Conservation (phyloP, 345 rosid genomes). For the Citrus inodora region DNA sequence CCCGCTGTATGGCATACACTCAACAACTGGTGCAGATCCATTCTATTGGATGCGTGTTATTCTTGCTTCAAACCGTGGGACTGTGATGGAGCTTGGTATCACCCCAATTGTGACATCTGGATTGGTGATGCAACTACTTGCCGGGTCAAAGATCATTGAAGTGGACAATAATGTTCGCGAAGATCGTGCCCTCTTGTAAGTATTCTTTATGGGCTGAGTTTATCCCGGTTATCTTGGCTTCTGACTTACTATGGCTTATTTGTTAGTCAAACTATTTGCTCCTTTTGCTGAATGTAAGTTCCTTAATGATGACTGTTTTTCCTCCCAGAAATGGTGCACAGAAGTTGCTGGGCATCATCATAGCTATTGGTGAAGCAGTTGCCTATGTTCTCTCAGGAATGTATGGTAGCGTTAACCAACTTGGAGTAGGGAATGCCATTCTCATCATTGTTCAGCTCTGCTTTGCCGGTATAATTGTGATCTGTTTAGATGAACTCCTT, state of each 20-base stretch:
- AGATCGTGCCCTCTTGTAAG: slow-evolving; percentile 77
- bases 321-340: slow-evolving; percentile 71
- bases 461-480: slow-evolving; percentile 80
- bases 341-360: slow-evolving; percentile 72
- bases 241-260: neutral
- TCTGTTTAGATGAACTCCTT: slow-evolving; percentile 82
- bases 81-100: slow-evolving; percentile 86
- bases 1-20: slow-evolving; percentile 66
- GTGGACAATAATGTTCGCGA: slow-evolving; percentile 79
- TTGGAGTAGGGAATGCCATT: slow-evolving; percentile 82
- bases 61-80: slow-evolving; percentile 73
- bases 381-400: slow-evolving; percentile 83
- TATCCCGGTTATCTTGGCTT: neutral
- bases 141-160: slow-evolving; percentile 72
- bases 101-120: slow-evolving; percentile 83
- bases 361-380: slow-evolving; percentile 80
- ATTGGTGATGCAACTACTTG: slow-evolving; percentile 70
- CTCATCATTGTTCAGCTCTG: slow-evolving; percentile 75
- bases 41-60: slow-evolving; percentile 84
- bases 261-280: neutral
- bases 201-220: neutral
- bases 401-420: slow-evolving; percentile 78
- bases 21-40: slow-evolving; percentile 75
- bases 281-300: neutral
- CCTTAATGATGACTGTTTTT: neutral